Base-by-base conservation (phyloP, 2,329 filamentous ascomycete species). In the Colletotrichum paranaense region DNA sequence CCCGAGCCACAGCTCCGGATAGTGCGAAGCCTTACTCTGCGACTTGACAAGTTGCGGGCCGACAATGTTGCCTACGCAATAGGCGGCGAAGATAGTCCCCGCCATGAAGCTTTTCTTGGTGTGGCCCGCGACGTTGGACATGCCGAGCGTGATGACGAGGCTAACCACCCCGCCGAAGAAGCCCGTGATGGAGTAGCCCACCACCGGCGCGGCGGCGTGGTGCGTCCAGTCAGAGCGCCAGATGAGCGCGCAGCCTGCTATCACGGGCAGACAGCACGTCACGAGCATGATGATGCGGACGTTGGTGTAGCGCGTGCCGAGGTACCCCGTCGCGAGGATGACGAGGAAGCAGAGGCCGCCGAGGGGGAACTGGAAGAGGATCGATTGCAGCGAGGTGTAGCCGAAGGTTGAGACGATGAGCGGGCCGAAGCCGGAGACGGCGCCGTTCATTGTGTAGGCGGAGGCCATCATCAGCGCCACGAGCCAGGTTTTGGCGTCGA, bases 81-180 rank as follows among this genome's bases (percentile, higher is more conserved):
- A 95, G 0, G 92, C 92, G 0, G 94, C 92, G 75, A 95, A 95
- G 1, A 94, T 92, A 0, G 91, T 91, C 0, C 91, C 91, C 0
- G 93, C 92, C 87, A 93, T 94, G 77, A 93, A 91, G 75, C 91
- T 93, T 85, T 95, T 95, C 84, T 95, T 95, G 0, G 93, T 95
- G 28, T 93, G 89, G 0, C 93, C 93, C 0, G 93, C 92, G 0
- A 95, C 92, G 75, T 95, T 95, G 12, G 89, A 89, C 86, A 88
- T 87, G 42, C 86, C 86, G 6, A 89, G 74, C 0, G 86, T 86
- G 75, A 89, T 87, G 65, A 85, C 84, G 55, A 89, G 83, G 56
- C 89, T 92, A 0, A 93, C 92, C 0, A 93, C 92, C 0, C 89
- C 91, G 0, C 92, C 92, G 75, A 94, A 95, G 75, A 92, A 93